These are phyloP conservation scores for Amoebophrya sp. DNA, from an alignment of 169 alveolate species.

Conservation along the genomic window DNA sequence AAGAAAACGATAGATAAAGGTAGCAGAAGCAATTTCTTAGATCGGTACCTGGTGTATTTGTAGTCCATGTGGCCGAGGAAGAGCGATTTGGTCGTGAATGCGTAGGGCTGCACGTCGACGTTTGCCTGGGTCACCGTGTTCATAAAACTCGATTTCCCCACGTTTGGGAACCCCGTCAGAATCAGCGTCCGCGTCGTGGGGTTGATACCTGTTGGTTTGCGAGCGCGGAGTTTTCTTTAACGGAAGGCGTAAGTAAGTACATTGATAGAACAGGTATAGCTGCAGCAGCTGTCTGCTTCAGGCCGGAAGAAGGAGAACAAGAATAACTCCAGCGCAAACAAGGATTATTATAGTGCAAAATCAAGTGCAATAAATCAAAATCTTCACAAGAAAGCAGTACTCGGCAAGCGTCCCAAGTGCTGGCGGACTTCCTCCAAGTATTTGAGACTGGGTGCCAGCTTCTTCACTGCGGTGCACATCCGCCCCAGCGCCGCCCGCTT, in stretches of 20 bases:
- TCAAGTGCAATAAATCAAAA: too few species aligned
- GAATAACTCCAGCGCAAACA: too few species aligned
- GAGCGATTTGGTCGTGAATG: constrained; percentile 97
- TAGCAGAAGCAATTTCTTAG: too few species aligned
- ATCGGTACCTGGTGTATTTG: too few species aligned
- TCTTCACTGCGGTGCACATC: constrained; percentile 89
- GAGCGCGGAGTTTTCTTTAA: too few species aligned
- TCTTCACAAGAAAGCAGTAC: too few species aligned
- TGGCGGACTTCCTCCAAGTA: constrained; percentile 97
- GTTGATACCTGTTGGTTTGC: constrained; percentile 8
- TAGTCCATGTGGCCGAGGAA: constrained; percentile 99
- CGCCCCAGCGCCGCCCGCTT: constrained; percentile 97
- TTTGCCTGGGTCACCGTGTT: constrained; percentile 91
- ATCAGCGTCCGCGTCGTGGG: constrained; percentile 33
- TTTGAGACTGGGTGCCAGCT: constrained; percentile 78
- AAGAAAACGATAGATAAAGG: too few species aligned
- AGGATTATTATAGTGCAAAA: too few species aligned
- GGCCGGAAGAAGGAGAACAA: too few species aligned
- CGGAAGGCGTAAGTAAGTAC: not conserved
- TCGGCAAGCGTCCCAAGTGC: too few species aligned
- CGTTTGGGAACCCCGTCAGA: constrained; percentile 97
- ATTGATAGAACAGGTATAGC: not conserved
- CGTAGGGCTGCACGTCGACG: constrained; percentile 96
- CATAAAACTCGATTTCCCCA: constrained; percentile 94
- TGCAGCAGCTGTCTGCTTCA: too few species aligned